These are phyloP conservation scores for Diphasiastrum complanatum DNA, from an alignment of 83 land plant species.

Conservation along the genomic window DNA sequence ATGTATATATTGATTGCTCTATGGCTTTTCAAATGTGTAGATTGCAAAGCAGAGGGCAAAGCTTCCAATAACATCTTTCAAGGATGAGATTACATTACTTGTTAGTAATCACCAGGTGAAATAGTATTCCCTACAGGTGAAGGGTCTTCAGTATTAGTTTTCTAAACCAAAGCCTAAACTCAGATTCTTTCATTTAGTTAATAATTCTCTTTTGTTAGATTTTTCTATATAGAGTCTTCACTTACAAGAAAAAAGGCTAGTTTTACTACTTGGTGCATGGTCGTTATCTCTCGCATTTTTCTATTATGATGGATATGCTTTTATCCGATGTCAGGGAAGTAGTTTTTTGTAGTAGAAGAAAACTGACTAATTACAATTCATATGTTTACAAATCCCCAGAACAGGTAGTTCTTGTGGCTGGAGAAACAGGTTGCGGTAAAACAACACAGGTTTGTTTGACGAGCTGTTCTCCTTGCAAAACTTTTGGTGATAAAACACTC, in stretches of 20 bases:
- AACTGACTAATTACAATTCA: background rate
- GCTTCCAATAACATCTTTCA: conserved; percentile 77
- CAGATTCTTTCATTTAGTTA: background rate
- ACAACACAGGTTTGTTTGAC: conserved; percentile 93
- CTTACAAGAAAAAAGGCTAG: too few relatives aligned
- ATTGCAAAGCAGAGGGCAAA: conserved; percentile 57
- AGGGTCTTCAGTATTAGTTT: too few relatives aligned
- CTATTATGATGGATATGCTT: too few relatives aligned
- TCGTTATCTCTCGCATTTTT: too few relatives aligned
- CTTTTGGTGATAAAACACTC: too few relatives aligned
- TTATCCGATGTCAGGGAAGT: too few relatives aligned
- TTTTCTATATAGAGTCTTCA: too few relatives aligned
- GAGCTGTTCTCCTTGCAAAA: too few relatives aligned
- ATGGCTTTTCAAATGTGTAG: conserved; percentile 30
- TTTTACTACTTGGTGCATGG: too few relatives aligned
- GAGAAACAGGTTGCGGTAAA: conserved; percentile 99
- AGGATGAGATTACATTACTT: conserved; percentile 61
- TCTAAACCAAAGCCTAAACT: too few relatives aligned
- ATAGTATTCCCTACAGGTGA: background rate
- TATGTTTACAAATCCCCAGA: conserved; percentile 9
- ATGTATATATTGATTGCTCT: background rate
- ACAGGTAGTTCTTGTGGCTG: conserved; percentile 92
- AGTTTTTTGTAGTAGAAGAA: too few relatives aligned
- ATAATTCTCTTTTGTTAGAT: too few relatives aligned
- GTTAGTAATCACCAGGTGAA: conserved; percentile 71